phyloP scores from a whole-genome alignment of 306 rosid genomes.

The Malus fusca region DNA sequence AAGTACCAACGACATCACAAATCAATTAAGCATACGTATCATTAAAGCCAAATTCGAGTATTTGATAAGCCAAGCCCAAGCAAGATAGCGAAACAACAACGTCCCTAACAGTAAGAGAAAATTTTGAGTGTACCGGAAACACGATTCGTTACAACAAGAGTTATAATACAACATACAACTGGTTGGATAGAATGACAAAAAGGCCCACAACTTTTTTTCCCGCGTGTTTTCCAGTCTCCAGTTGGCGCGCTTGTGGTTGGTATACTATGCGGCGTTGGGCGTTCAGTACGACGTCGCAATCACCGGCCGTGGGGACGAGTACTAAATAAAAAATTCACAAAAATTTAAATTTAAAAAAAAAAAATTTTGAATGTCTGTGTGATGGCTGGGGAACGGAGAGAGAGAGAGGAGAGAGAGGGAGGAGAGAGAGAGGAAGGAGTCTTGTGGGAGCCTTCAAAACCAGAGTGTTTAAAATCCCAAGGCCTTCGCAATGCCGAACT shows the following conservation, averaged over 20 bases:
- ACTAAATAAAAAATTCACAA: neutral
- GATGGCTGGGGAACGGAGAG: neutral
- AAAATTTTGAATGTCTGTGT: neutral
- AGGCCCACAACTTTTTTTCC: neutral
- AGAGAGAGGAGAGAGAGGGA: neutral
- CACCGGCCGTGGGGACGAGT: neutral
- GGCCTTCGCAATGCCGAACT: slow-evolving; percentile 7
- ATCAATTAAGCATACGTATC: too few relatives aligned
- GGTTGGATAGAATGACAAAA: neutral
- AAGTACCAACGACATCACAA: too few relatives aligned
- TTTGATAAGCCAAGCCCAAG: too few relatives aligned
- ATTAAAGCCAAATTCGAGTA: too few relatives aligned
- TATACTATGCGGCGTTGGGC: neutral
- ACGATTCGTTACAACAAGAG: too few relatives aligned
- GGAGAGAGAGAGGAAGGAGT: neutral
- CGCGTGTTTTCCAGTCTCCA: neutral
- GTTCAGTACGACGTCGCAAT: slow-evolving; percentile 14
- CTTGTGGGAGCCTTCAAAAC: neutral
- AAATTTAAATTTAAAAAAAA: neutral
- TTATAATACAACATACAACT: too few relatives aligned
- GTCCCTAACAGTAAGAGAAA: too few relatives aligned
- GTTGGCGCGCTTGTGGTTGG: neutral
- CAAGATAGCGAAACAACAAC: too few relatives aligned
- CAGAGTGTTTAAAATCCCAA: slow-evolving; percentile 4
- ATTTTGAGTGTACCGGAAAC: fast-evolving